A percentile compares a stretch with the other conserved stretches of the same genome.
Evolutionary conservation across 345 rosid species (phyloP).

Genomic region (Trapa bicornis): DNA sequence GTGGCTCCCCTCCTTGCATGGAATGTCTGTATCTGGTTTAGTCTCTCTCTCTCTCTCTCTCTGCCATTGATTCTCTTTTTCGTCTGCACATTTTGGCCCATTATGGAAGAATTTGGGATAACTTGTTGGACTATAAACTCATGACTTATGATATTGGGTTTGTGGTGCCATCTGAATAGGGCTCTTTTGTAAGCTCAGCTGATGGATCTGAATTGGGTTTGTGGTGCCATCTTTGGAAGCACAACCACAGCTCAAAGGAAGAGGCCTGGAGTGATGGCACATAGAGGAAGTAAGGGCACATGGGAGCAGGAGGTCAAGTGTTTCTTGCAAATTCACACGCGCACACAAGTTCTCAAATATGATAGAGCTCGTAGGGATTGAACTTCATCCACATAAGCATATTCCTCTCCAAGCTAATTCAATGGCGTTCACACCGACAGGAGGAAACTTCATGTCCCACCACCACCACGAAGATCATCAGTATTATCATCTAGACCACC

Average conservation of each 20-base stretch:
- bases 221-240: background rate
- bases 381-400: background rate
- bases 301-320: slow-evolving; percentile 11
- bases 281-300: slow-evolving; percentile 6
- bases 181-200: too few relatives aligned
- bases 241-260: background rate
- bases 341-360: background rate
- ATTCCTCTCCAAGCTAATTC: background rate
- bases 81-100: background rate
- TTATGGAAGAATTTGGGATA: too few relatives aligned
- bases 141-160: too few relatives aligned
- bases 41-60: background rate
- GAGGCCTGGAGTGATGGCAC: background rate
- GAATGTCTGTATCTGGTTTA: slow-evolving; percentile 1
- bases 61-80: background rate
- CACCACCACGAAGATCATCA: background rate
- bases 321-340: background rate
- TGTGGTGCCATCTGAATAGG: too few relatives aligned
- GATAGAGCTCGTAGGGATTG: background rate
- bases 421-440: slow-evolving; percentile 12
- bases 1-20: background rate
- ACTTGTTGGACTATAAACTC: too few relatives aligned
- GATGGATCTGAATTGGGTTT: too few relatives aligned
- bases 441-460: slow-evolving; percentile 9
- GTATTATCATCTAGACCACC: slow-evolving; percentile 1